phyloP scores from a whole-genome alignment of 2,329 filamentous ascomycete species.

The Pseudocercospora macadamiae region DNA sequence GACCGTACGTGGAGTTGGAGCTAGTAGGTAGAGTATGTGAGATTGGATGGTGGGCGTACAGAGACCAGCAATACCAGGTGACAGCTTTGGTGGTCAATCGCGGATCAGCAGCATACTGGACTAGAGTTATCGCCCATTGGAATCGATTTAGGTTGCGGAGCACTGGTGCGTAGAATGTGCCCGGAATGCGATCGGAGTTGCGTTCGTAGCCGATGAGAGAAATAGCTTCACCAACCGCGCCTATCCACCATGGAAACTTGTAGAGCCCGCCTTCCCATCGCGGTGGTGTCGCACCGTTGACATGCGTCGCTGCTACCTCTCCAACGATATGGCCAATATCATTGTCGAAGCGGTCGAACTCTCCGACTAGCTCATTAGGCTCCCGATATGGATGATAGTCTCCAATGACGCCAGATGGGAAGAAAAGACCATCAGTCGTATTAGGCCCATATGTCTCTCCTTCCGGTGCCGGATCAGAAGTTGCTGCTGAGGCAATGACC shows the following conservation, averaged over 20 bases:
- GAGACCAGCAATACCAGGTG: constrained; percentile 41
- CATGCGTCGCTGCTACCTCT: constrained; percentile 56
- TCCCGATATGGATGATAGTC: constrained; percentile 40
- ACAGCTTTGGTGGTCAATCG: constrained; percentile 35
- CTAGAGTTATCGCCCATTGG: constrained; percentile 42
- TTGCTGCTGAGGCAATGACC: constrained; percentile 51
- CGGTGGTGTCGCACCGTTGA: constrained; percentile 44
- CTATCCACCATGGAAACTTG: constrained; percentile 53
- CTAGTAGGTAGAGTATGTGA: constrained; percentile 48
- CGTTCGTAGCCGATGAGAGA: constrained; percentile 67
- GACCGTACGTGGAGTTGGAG: constrained; percentile 36
- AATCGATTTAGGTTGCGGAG: constrained; percentile 37
- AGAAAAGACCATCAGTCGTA: constrained; percentile 12
- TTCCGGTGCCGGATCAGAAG: constrained; percentile 22
- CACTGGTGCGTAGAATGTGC: constrained; percentile 46
- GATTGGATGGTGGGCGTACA: constrained; percentile 50
- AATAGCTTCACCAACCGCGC: constrained; percentile 66
- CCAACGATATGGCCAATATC: constrained; percentile 45
- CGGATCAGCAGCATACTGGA: constrained; percentile 46
- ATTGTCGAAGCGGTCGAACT: constrained; percentile 53
- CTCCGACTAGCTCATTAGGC: constrained; percentile 33
- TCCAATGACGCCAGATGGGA: constrained; percentile 24
- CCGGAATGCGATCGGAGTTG: constrained; percentile 62
- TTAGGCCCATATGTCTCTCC: constrained; percentile 16
- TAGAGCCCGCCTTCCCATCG: constrained; percentile 39